Evolutionary conservation across 2,329 filamentous ascomycete species (phyloP), one percentile per base, ranked within the genome.

Genomic region (Penicillium sp.): DNA sequence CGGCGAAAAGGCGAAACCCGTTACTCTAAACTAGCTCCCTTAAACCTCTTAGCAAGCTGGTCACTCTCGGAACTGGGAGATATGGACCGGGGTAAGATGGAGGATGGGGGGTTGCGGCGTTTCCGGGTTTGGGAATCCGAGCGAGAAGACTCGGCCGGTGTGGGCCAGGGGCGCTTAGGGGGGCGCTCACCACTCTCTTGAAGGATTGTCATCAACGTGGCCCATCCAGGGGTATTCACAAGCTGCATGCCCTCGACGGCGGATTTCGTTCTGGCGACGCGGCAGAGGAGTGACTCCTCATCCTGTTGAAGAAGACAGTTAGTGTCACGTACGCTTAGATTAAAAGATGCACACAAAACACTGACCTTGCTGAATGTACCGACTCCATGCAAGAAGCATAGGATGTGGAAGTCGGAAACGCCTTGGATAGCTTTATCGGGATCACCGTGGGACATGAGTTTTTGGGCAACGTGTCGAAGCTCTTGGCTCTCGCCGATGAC

Each of bases 131-230:
- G 63, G 59, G 67, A 62, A 57, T 67, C 61, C 63, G 65, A 65
- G 59, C 61, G 61, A 64, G 65, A 56, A 66, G 65, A 59, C 66
- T 76, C 74, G 68, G 75, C 73, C 60, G 72, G 70, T 60, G 62
- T 65, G 58, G 69, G 70, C 73, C 76, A 71, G 65, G 72, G 67
- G 73, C 80, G 89, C 82, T 94, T 95, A 76, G 86, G 87, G 84
- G 88, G 85, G 85, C 88, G 88, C 89, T 96, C 92, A 96, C 92
- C 91, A 83, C 90, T 91, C 85, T 91, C 89, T 86, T 94, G 86
- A 78, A 97, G 84, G 73, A 99, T 96, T 74, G 89, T 88, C 77
- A 93, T 83, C 70, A 99, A 82, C 56, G 91, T 97, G 75, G 92
- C 89, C 94, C 94, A 99, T 69, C 94, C 94, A 70, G 88, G 83